These are phyloP conservation scores for Cladophialophora carrionii DNA, from an alignment of 2,329 filamentous ascomycete genomes.

Conservation along the genomic window DNA sequence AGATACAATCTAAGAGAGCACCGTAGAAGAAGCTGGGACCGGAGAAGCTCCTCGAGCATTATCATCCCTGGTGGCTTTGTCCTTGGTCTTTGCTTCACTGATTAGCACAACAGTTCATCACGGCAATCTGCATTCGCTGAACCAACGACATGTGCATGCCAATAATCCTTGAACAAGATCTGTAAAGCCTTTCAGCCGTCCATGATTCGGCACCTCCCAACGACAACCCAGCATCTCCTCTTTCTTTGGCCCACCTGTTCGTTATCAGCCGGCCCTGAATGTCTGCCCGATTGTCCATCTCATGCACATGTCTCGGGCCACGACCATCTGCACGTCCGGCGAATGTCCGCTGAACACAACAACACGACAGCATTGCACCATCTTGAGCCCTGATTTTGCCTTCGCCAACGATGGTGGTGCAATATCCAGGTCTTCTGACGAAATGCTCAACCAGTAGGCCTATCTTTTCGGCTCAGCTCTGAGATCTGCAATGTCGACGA, in stretches of 20 bases:
- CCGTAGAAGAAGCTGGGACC: not conserved
- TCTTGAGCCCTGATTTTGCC: not conserved
- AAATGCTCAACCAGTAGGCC: not conserved
- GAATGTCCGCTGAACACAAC: not conserved
- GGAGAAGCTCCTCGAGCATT: not conserved
- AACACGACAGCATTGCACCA: not conserved
- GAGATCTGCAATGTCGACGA: not conserved
- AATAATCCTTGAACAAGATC: not conserved
- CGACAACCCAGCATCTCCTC: not conserved
- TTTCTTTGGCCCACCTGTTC: not conserved
- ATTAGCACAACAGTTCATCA: not conserved
- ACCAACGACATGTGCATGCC: not conserved
- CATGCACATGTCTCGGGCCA: not conserved
- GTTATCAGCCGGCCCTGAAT: not conserved
- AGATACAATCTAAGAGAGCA: not conserved
- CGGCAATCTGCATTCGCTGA: not conserved
- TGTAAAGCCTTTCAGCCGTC: not conserved
- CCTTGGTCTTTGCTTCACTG: not conserved
- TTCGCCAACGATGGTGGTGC: not conserved
- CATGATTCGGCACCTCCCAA: not conserved
- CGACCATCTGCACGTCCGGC: not conserved
- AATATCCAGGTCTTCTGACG: not conserved
- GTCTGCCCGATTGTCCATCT: not conserved
- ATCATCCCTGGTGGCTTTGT: not conserved
- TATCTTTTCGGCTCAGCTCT: not conserved